A percentile compares a stretch with the other conserved stretches of the same genome.
These are phyloP conservation scores for Pseudogymnoascus sp. DNA, from an alignment of 2,329 filamentous ascomycete genomes.

Conservation along the genomic window DNA sequence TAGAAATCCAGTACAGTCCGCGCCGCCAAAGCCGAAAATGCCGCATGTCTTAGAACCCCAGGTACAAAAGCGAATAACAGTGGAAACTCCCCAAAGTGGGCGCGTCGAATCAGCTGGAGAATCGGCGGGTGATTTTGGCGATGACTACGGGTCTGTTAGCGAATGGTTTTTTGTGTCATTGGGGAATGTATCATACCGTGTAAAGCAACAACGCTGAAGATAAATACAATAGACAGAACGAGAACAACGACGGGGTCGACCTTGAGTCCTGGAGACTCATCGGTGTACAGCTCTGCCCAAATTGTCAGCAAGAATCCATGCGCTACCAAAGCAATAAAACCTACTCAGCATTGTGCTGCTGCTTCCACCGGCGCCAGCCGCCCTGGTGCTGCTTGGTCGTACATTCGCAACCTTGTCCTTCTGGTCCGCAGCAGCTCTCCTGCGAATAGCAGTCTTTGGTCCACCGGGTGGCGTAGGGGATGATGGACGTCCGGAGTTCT, in stretches of 20 bases:
- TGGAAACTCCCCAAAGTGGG: neutral
- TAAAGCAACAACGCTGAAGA: conserved; percentile 95
- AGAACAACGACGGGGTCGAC: conserved; percentile 97
- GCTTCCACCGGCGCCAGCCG: conserved; percentile 90
- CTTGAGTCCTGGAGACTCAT: conserved; percentile 94
- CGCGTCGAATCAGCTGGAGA: conserved; percentile 43
- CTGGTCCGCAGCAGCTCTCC: conserved; percentile 91
- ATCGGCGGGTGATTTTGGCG: conserved; percentile 88
- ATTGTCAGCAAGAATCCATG: conserved; percentile 13
- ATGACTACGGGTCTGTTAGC: conserved; percentile 57
- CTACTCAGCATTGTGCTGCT: conserved; percentile 97
- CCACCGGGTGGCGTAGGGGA: conserved; percentile 89
- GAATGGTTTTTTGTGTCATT: neutral
- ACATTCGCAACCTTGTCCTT: conserved; percentile 96
- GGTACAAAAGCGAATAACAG: conserved; percentile 8
- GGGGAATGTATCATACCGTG: conserved; percentile 64
- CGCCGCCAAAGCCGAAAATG: conserved; percentile 9
- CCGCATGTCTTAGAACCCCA: conserved; percentile 8
- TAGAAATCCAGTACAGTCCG: conserved; percentile 7
- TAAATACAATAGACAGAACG: conserved; percentile 93
- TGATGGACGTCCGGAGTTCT: conserved; percentile 67
- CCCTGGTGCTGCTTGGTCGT: conserved; percentile 83
- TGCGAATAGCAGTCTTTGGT: conserved; percentile 88
- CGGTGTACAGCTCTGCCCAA: conserved; percentile 77
- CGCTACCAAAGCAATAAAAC: conserved; percentile 33